Evolutionary conservation across 345 rosid species (phyloP), one percentile per base, ranked within the genome.

Genomic region (Citrus trifoliata): DNA sequence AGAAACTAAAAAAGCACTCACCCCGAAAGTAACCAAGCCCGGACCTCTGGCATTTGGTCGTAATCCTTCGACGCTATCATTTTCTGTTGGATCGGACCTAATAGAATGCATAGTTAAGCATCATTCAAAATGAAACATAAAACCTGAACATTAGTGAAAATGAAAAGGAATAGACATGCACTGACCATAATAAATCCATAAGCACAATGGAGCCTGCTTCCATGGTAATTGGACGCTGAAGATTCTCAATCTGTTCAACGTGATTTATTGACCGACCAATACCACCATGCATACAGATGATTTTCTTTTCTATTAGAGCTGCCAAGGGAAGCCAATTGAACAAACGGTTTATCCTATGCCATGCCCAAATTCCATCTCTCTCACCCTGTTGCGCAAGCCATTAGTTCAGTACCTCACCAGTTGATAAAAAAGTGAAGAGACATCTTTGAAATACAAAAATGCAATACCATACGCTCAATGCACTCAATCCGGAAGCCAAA

Each of bases 31-130:
- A 78, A 96, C 98, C 86, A 94, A 86, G 55, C 99, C 98, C 40
- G 99, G 98, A 76, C 99, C 99, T 85, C 98, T 94, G 70, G 99
- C 98, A 89, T 96, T 96, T 63, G 98, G 98, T 67, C 98, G 82
- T 82, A 96, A 84, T 71, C 99, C 99, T 88, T 94, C 99, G 65
- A 96, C 99, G n/a, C 99, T 96, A 76, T 96, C 99, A 84, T 96
- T 96, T 85, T 96, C 99, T 4, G 98, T 96, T 71, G 99, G 99
- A 84, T 94, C 99, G 25, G 99, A 96, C 99, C 99, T 96, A 82
- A 40, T 48, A 71, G 33, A 86, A 78, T 67, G 79, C 66, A 38
- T 38, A 77, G 37, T 62, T 25, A 77, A 76, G 75, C 37, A 74
- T 71, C 68, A 82, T 21, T 76, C 33, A 77, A 77, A 63, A 79